Conservation (phyloP, 257 asterid genomes). For the Solanum pimpinellifolium region DNA sequence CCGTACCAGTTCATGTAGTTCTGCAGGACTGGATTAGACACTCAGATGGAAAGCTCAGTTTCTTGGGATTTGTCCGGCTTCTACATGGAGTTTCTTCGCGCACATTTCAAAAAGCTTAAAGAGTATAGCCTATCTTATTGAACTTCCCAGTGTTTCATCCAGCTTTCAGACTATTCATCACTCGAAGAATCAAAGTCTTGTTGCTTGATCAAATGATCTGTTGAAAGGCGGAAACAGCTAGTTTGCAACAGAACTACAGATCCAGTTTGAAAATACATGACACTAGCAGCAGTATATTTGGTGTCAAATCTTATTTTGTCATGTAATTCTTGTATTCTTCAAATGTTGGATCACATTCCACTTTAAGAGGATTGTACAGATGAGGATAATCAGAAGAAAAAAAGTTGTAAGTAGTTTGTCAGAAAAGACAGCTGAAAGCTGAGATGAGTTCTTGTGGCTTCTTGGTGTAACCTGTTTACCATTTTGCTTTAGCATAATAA, state of each 20-base stretch:
- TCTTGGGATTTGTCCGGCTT: slow-evolving; percentile 81
- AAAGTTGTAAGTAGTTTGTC: slow-evolving; percentile 12
- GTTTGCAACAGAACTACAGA: neutral
- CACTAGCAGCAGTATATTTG: neutral
- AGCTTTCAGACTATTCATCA: neutral
- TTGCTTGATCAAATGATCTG: neutral
- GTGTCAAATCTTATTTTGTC: slow-evolving; percentile 7
- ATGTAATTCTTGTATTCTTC: slow-evolving; percentile 2
- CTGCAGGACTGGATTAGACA: slow-evolving; percentile 94
- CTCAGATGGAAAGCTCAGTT: slow-evolving; percentile 88
- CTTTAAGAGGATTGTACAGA: slow-evolving; percentile 47
- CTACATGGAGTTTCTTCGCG: slow-evolving; percentile 80
- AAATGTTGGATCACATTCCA: slow-evolving; percentile 9
- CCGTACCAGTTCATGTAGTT: slow-evolving; percentile 85
- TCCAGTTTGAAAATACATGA: neutral
- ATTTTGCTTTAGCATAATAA: neutral
- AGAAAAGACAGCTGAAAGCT: slow-evolving; percentile 20
- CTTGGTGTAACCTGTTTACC: neutral
- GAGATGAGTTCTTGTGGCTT: slow-evolving; percentile 24
- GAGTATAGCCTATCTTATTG: neutral
- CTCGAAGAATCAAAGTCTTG: neutral
- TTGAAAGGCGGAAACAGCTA: neutral
- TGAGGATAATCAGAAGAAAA: slow-evolving; percentile 19
- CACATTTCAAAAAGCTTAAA: slow-evolving; percentile 53
- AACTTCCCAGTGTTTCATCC: neutral